Evolutionary conservation across 2,329 filamentous ascomycete species (phyloP), one percentile per base, ranked within the genome.

Genomic region (Phoma sp.): DNA sequence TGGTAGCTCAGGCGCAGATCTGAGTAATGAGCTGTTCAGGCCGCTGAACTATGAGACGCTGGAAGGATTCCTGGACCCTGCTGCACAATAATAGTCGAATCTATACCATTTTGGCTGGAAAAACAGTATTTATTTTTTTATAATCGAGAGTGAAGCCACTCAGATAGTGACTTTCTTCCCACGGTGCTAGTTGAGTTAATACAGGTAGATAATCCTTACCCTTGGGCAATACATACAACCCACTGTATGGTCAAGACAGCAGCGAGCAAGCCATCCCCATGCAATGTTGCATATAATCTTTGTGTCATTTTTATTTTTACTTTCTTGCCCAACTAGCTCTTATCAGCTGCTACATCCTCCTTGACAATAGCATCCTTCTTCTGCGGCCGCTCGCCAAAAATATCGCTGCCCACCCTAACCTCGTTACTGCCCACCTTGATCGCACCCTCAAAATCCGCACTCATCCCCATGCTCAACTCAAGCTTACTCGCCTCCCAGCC

Each of bases 381-480:
- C 33, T 85, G 80, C 13, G 91, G 91, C 69, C 95, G 83, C 69
- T 87, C 79, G 1, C 95, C 95, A 73, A 99, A 99, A 53, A 99
- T 96, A 2, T 90, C 93, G 70, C 91, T 98, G 1, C 95, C 95
- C 7, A 99, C 86, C 53, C 95, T 84, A 5, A 99, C 93, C 80
- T 98, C 92, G 64, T 86, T 83, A 77, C 93, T 97, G 0, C 95
- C 95, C 79, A 91, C 79, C 10, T 76, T 77, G 68, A 98, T 88
- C 0, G 95, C 95, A 7, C 88, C 89, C 79, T 96, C 93, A 74
- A 93, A 99, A 75, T 99, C 95, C 69, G 91, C 87, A 72, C 92
- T 97, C 95, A 99, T 99, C 6, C 93, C 93, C 93, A 99, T 99
- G 76, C 93, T 97, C 76, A 98, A 75, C 79, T 97, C 92, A 66